Base-by-base conservation (phyloP, 352 stramenopile species). In the Phytophthora palmivora region DNA sequence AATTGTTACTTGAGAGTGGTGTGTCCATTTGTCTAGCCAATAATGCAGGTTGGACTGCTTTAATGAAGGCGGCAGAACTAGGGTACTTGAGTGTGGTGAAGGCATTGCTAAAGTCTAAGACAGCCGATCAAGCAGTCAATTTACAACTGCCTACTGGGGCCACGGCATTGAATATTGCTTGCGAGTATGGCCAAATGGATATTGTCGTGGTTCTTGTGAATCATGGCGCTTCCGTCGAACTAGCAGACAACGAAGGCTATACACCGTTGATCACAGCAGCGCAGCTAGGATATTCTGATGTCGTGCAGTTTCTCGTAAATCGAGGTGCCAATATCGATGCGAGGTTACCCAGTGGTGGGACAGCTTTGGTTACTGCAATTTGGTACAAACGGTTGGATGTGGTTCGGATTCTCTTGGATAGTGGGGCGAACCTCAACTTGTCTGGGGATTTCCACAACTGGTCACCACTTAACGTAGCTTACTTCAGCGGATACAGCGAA, bases 401-500 rank as follows among this genome's bases (percentile, higher is more conserved):
- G 9, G 58, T 66, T 51, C 58, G 58, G n/a, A 61, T 61, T 50
- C 34, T 67, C 16, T 14, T 67, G 14, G 58, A 60, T 43, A 63
- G 48, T 33, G 60, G 52, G 5, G 52, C 60, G 10, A 16, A 69
- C 43, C 43, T 69, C 19, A 37, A 42, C 39, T 57, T 69, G 18
- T 28, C 18, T 37, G 60, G 60, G 12, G 60, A 69, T 64, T 69
- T 59, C 32, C 53, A 49, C 22, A 54, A 48, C 19, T 64, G 60
- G 60, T 18, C 38, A 5, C 37, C 60, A 9, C 6, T 69, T 30
- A 53, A 45, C 10, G 60, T 58, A 3, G 53, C 52, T 4, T 69
- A 58, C 50, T 59, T 69, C 39, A 69, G 60, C n/a, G 60, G 60
- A 1, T 69, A 64, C 19, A 43, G 21, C 1, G 60, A 69, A 15